Percentiles rank a stretch among this genome's conserved stretches.
Conservation (phyloP, 345 rosid species). For the Populus nigra region DNA sequence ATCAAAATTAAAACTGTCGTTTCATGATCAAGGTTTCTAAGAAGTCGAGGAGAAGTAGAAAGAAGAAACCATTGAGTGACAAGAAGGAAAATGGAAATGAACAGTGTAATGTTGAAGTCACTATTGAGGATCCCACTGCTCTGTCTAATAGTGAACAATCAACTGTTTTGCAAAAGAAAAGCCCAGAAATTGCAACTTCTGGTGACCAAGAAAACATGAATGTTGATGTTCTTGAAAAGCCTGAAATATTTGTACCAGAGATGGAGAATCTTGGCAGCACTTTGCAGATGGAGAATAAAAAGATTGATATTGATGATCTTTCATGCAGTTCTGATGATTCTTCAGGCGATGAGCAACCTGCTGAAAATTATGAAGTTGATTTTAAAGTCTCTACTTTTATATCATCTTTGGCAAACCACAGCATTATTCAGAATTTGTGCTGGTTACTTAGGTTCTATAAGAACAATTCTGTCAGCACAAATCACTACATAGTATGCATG, state of each 20-base stretch:
- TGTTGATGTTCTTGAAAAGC: slow-evolving; percentile 23
- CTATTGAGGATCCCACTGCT: slow-evolving; percentile 33
- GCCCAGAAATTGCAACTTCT: slow-evolving; percentile 23
- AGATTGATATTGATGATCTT: slow-evolving; percentile 43
- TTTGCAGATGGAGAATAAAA: slow-evolving; percentile 30
- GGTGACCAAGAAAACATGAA: slow-evolving; percentile 24
- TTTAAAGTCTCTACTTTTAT: slow-evolving; percentile 69
- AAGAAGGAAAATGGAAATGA: slow-evolving; percentile 42
- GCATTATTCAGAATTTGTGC: slow-evolving; percentile 80
- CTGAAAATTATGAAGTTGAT: slow-evolving; percentile 76
- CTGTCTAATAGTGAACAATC: slow-evolving; percentile 29
- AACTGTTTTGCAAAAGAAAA: slow-evolving; percentile 29
- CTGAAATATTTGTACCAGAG: slow-evolving; percentile 33
- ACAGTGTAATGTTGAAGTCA: slow-evolving; percentile 34
- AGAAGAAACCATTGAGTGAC: slow-evolving; percentile 38
- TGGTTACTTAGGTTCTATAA: slow-evolving; percentile 88
- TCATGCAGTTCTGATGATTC: slow-evolving; percentile 54
- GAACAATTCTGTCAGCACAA: slow-evolving; percentile 62
- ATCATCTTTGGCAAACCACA: slow-evolving; percentile 73
- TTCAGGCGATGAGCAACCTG: slow-evolving; percentile 61
- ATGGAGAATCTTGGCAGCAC: slow-evolving; percentile 24
- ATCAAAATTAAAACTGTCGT: slow-evolving; percentile 13
- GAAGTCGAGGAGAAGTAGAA: slow-evolving; percentile 70
- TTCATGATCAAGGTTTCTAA: slow-evolving; percentile 64
- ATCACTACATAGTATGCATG: slow-evolving; percentile 60